Conservation (phyloP, 305 asterid genomes). For the Fraxinus velutina region DNA sequence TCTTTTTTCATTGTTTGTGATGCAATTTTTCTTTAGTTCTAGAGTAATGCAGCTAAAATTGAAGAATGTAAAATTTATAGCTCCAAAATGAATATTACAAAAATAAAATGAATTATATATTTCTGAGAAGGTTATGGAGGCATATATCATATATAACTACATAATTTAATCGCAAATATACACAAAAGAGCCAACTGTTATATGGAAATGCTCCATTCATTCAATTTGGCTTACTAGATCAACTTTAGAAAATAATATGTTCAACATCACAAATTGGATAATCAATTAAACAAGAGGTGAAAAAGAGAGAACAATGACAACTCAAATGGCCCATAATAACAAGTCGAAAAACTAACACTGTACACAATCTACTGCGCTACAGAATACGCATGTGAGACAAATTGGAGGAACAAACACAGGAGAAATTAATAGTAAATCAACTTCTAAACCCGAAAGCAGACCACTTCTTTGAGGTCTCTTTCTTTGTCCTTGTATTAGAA, state of each 20-base stretch:
- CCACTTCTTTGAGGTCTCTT: constrained; percentile 92
- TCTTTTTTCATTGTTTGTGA: neutral
- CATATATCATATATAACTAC: neutral
- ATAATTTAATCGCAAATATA: neutral
- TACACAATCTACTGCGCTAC: constrained; percentile 56
- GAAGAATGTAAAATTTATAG: neutral
- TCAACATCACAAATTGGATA: constrained; percentile 37
- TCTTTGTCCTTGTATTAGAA: constrained; percentile 64
- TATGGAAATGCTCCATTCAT: neutral
- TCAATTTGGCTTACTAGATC: neutral
- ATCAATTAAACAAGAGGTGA: constrained; percentile 27
- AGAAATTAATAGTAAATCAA: constrained; percentile 31
- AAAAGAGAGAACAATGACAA: constrained; percentile 22
- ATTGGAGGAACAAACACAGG: constrained; percentile 9
- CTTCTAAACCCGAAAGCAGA: constrained; percentile 94
- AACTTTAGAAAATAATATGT: neutral
- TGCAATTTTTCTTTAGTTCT: neutral
- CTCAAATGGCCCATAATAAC: constrained; percentile 31
- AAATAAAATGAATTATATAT: too few species aligned
- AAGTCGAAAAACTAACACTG: constrained; percentile 43
- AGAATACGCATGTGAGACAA: constrained; percentile 26
- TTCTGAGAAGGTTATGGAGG: neutral
- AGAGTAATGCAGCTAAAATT: neutral
- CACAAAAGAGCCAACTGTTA: neutral
- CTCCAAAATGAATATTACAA: neutral